Evolutionary conservation across 371 early-diverging fungal genomes (phyloP).

Genomic region (Mucor racemosus): DNA sequence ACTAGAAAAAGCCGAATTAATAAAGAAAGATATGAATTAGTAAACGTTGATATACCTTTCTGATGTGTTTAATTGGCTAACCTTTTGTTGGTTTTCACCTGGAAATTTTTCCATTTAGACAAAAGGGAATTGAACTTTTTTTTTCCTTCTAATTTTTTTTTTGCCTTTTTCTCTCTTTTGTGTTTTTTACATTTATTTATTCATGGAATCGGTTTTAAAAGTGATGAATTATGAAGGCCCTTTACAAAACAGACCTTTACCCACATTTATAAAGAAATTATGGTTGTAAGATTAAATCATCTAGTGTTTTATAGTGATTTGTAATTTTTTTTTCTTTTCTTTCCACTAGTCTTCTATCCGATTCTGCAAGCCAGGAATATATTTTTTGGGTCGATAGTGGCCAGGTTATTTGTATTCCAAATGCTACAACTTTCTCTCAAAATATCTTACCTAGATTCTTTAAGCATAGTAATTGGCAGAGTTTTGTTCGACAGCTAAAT

Average conservation of each 20-base stretch:
- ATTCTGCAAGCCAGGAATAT: conserved; percentile 51
- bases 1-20: conserved; percentile 8
- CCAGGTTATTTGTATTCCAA: conserved; percentile 62
- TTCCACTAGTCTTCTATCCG: conserved; percentile 53
- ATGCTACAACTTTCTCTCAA: conserved; percentile 56
- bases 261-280: conserved; percentile 18
- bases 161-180: not conserved
- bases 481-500: conserved; percentile 94
- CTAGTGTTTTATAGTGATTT: not conserved
- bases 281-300: conserved; percentile 18
- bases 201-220: not conserved
- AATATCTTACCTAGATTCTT: conserved; percentile 80
- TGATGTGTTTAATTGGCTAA: not conserved
- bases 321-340: too few relatives aligned
- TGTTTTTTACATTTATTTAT: not conserved
- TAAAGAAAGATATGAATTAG: not conserved
- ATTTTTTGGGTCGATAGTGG: conserved; percentile 66
- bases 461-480: conserved; percentile 91
- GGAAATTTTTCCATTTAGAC: not conserved
- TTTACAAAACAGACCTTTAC: conserved; percentile 11
- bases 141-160: not conserved
- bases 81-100: not conserved
- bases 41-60: not conserved
- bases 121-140: not conserved
- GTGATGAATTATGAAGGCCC: not conserved